A percentile compares a stretch with the other conserved stretches of the same genome.
Evolutionary conservation across 225 moss, liverwort and hornwort species (phyloP).

Genomic region (Pseudisothecium myosuroides): DNA sequence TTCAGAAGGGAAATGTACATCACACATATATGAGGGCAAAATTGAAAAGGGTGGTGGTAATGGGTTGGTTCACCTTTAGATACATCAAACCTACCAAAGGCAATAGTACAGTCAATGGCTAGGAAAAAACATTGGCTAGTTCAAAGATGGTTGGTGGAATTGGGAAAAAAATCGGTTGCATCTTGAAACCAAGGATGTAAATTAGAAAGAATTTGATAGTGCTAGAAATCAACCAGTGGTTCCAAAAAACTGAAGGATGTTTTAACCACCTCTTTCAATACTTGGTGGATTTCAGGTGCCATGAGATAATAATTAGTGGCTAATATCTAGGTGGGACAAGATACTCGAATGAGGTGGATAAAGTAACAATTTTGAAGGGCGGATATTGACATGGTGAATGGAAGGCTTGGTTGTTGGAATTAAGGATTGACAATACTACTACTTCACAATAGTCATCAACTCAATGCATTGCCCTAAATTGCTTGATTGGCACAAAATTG

Average conservation of each 20-base stretch:
- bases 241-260: too few relatives aligned
- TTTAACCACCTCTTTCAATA: neutral
- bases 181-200: neutral
- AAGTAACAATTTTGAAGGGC: neutral
- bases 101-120: neutral
- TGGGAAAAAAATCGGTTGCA: neutral
- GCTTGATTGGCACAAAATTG: neutral
- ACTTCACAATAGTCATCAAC: neutral
- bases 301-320: neutral
- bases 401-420: fast-evolving
- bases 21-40: fast-evolving
- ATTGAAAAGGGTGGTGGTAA: too few relatives aligned
- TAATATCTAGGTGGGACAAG: fast-evolving
- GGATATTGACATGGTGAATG: fast-evolving
- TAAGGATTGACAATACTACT: neutral
- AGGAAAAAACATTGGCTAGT: fast-evolving
- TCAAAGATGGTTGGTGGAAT: neutral
- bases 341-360: fast-evolving
- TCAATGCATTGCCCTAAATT: neutral
- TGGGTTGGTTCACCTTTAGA: too few relatives aligned
- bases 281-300: fast-evolving
- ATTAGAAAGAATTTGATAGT: neutral
- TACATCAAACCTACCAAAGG: too few relatives aligned
- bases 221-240: fast-evolving
- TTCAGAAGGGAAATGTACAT: too few relatives aligned